These are phyloP conservation scores for Erythrophleum fordii DNA, from an alignment of 306 rosid species.

Conservation along the genomic window DNA sequence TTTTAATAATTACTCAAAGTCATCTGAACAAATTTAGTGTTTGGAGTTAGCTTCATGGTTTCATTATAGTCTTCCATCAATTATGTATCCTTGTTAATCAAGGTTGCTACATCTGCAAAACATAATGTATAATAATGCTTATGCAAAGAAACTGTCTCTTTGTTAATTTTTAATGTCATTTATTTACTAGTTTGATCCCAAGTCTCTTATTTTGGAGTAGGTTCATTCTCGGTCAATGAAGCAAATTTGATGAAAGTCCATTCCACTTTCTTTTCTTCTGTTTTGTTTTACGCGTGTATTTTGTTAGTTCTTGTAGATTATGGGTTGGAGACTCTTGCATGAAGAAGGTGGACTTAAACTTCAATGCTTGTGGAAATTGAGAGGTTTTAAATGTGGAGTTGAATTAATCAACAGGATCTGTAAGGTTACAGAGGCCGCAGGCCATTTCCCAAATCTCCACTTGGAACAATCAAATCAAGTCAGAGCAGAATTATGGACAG, in stretches of 20 bases:
- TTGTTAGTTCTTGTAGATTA: constrained; percentile 53
- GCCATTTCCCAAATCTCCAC: constrained; percentile 83
- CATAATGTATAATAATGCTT: background rate
- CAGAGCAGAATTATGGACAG: constrained; percentile 82
- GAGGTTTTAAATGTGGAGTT: constrained; percentile 74
- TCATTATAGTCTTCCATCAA: background rate
- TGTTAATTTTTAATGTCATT: background rate
- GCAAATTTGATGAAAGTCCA: background rate
- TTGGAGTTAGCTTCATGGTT: background rate
- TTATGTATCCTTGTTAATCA: background rate
- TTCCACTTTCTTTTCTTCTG: constrained; percentile 20
- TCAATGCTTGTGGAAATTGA: constrained; percentile 90
- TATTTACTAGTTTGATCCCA: background rate
- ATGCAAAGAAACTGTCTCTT: background rate
- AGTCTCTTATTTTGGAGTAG: background rate
- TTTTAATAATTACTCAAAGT: background rate
- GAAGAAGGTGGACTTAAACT: constrained; percentile 70
- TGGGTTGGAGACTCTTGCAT: constrained; percentile 84
- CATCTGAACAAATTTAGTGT: background rate
- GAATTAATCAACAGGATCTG: constrained; percentile 78
- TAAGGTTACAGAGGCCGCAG: constrained; percentile 59
- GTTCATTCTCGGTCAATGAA: background rate
- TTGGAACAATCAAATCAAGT: constrained; percentile 85
- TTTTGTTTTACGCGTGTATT: background rate
- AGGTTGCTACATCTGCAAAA: background rate